phyloP scores from a whole-genome alignment of 2,329 filamentous ascomycete genomes.

The Aspergillus spinulosporus region DNA sequence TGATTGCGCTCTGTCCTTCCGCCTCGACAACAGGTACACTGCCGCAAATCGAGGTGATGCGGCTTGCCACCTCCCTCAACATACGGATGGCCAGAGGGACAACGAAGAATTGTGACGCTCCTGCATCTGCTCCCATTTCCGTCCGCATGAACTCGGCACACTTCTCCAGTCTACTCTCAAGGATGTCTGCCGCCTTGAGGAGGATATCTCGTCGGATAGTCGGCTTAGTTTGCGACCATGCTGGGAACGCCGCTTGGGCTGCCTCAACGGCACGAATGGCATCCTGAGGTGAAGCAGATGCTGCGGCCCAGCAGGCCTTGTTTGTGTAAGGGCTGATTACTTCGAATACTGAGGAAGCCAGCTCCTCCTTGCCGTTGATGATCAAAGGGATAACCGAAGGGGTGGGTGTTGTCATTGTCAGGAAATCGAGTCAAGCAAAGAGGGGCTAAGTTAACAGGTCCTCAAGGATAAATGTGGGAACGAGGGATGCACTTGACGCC shows the following conservation, averaged over 20 bases:
- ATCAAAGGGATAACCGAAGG: slow-evolving; percentile 36
- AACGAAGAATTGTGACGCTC: slow-evolving; percentile 49
- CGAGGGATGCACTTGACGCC: neutral
- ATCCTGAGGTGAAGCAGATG: slow-evolving; percentile 50
- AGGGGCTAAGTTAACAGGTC: neutral
- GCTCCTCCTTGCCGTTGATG: slow-evolving; percentile 40
- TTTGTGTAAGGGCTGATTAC: slow-evolving; percentile 58
- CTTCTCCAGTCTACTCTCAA: slow-evolving; percentile 39
- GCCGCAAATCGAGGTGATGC: slow-evolving; percentile 9
- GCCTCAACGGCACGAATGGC: slow-evolving; percentile 42
- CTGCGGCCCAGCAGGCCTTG: slow-evolving; percentile 55
- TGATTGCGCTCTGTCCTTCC: slow-evolving; percentile 18
- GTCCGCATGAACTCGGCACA: slow-evolving; percentile 53
- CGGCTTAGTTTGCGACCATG: slow-evolving; percentile 66
- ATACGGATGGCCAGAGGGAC: slow-evolving; percentile 45
- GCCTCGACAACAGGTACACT: slow-evolving; percentile 7
- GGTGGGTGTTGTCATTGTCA: slow-evolving; percentile 12
- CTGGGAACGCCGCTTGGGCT: slow-evolving; percentile 59
- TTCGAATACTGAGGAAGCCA: slow-evolving; percentile 33
- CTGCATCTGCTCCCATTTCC: slow-evolving; percentile 58
- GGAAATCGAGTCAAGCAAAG: neutral
- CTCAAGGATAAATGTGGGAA: neutral
- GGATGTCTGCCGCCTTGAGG: slow-evolving; percentile 66
- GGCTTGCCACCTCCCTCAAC: slow-evolving; percentile 8
- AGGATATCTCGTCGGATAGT: slow-evolving; percentile 67